Evolutionary conservation across 108 stramenopile species (phyloP).

Genomic region (Skeletonema costatum): DNA sequence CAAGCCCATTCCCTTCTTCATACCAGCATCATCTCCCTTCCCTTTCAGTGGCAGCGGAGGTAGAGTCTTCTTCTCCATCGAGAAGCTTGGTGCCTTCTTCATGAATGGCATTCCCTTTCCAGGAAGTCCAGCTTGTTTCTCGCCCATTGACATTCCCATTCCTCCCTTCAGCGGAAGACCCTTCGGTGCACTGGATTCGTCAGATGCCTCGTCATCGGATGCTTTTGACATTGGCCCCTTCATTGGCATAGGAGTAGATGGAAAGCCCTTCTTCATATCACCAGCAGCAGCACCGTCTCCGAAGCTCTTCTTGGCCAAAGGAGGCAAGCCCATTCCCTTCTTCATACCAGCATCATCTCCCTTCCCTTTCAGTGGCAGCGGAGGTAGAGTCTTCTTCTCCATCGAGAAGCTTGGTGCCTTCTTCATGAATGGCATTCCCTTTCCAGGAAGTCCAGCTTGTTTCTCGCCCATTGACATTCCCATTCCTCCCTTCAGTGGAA

Average conservation of each 20-base stretch:
- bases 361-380: not conserved
- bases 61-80: not conserved
- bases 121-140: not conserved
- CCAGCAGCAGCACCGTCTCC: not conserved
- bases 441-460: not conserved
- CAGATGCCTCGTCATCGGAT: not conserved
- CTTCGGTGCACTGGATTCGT: too few species aligned
- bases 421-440: too few species aligned
- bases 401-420: not conserved
- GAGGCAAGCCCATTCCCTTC: not conserved
- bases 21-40: not conserved
- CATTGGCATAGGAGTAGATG: not conserved
- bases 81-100: not conserved
- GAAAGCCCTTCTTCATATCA: not conserved
- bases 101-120: conserved; percentile 4
- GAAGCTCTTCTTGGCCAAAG: not conserved
- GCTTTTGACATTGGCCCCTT: not conserved
- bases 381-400: not conserved
- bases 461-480: not conserved
- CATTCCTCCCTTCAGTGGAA: not conserved
- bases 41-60: not conserved
- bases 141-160: not conserved
- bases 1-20: not conserved
- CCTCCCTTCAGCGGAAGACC: too few species aligned
- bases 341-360: not conserved